These are phyloP conservation scores for Erodium moschatum DNA, from an alignment of 441 rosid genomes.

Conservation along the genomic window DNA sequence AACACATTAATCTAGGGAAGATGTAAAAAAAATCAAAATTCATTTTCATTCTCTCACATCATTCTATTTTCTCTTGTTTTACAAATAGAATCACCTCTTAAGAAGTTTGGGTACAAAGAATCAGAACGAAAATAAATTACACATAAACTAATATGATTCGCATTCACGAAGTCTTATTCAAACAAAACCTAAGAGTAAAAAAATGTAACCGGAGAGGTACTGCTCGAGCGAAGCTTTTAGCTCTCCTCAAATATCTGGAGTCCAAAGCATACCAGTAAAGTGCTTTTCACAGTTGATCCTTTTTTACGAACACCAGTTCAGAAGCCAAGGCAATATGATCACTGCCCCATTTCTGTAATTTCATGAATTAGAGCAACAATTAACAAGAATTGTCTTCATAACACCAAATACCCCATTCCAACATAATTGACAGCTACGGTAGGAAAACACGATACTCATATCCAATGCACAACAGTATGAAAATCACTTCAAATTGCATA, in stretches of 20 bases:
- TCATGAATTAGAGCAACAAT: background rate
- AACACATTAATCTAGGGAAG: no score
- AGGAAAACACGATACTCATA: background rate
- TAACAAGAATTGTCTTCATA: background rate
- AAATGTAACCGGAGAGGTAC: background rate
- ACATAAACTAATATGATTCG: no score
- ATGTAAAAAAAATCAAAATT: no score
- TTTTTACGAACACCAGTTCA: constrained; percentile 49
- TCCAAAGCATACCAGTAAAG: background rate
- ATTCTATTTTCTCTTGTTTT: background rate
- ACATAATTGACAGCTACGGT: background rate
- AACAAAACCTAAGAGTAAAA: background rate
- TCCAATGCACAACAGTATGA: background rate
- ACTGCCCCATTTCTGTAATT: constrained; percentile 88
- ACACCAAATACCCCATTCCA: background rate
- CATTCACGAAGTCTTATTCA: no score
- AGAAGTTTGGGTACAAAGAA: no score
- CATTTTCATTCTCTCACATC: no score
- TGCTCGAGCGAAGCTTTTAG: background rate
- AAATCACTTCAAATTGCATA: background rate
- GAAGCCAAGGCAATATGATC: constrained; percentile 89
- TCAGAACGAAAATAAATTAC: no score
- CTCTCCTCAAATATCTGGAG: background rate
- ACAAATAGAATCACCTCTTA: no score
- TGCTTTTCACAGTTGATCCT: background rate